A percentile compares a stretch with the other conserved stretches of the same genome.
These are phyloP conservation scores for Ceratonia siliqua DNA, from an alignment of 306 rosid genomes.

Conservation along the genomic window DNA sequence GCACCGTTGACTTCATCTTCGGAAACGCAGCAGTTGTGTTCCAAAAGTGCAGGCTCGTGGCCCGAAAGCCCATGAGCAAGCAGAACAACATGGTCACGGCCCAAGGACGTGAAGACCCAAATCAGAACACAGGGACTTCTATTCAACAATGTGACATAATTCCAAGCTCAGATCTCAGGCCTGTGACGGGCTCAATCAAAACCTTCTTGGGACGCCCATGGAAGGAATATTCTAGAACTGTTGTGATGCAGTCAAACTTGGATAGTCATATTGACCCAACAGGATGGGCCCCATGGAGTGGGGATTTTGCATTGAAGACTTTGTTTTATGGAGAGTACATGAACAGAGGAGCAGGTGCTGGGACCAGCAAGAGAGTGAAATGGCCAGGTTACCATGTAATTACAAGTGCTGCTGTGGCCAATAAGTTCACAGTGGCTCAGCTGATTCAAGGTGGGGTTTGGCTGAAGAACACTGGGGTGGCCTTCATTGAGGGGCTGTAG, in stretches of 20 bases:
- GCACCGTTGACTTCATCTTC: conserved; percentile 72
- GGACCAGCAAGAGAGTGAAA: conserved; percentile 51
- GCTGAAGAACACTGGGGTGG: conserved; percentile 58
- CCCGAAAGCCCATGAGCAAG: conserved; percentile 49
- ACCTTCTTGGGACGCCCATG: conserved; percentile 68
- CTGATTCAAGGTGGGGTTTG: conserved; percentile 69
- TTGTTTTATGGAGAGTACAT: conserved; percentile 66
- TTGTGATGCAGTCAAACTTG: conserved; percentile 58
- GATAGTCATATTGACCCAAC: conserved; percentile 54
- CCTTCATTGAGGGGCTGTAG: conserved; percentile 59
- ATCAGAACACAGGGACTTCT: conserved; percentile 63
- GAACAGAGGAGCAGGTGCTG: conserved; percentile 65
- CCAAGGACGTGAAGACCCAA: conserved; percentile 52
- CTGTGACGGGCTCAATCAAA: conserved; percentile 40
- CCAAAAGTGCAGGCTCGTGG: conserved; percentile 54
- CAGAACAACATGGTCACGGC: conserved; percentile 56
- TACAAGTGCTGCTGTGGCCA: conserved; percentile 41
- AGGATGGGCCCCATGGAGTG: conserved; percentile 68
- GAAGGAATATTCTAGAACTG: conserved; percentile 68
- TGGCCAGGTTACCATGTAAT: conserved; percentile 72
- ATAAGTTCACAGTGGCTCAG: conserved; percentile 54
- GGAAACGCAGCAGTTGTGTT: conserved; percentile 70
- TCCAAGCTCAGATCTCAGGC: conserved; percentile 58
- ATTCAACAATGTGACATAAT: conserved; percentile 38
- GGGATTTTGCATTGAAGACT: conserved; percentile 48